A percentile compares a stretch with the other conserved stretches of the same genome.
Conservation (phyloP, 2,329 filamentous ascomycete genomes). For the Pseudogymnoascus sp. region DNA sequence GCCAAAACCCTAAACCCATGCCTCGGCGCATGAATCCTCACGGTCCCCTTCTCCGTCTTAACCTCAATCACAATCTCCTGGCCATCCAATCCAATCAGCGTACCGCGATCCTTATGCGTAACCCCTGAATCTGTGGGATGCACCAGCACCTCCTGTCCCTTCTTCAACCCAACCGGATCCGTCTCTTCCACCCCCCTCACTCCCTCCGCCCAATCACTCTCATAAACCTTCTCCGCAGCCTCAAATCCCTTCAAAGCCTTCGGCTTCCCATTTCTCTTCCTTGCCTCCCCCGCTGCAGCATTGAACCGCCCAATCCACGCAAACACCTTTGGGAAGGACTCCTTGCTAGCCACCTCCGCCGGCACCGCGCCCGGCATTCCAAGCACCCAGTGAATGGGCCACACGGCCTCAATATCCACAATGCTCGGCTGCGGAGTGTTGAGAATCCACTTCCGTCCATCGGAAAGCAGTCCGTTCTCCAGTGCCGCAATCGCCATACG, state of each 20-base stretch:
- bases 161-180: constrained; percentile 46
- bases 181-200: constrained; percentile 36
- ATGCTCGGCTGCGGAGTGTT: constrained; percentile 42
- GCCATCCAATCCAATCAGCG: constrained; percentile 42
- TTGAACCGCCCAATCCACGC: constrained; percentile 59
- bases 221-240: constrained; percentile 41
- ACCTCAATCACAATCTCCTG: constrained; percentile 53
- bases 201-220: constrained; percentile 39
- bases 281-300: constrained; percentile 37
- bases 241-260: constrained; percentile 44
- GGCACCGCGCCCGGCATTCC: constrained; percentile 49
- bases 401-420: constrained; percentile 62
- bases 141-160: constrained; percentile 45
- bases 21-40: constrained; percentile 55
- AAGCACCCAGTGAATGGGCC: constrained; percentile 59
- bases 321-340: constrained; percentile 51
- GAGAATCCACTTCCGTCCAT: constrained; percentile 60
- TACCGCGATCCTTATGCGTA: constrained; percentile 50
- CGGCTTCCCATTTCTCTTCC: constrained; percentile 31
- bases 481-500: constrained; percentile 47
- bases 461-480: constrained; percentile 54
- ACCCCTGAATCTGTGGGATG: constrained; percentile 53
- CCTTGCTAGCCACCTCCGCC: constrained; percentile 41
- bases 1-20: constrained; percentile 46
- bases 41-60: constrained; percentile 33